phyloP scores from a whole-genome alignment of 208 protist species.

The Sergeia podlipaevii region DNA sequence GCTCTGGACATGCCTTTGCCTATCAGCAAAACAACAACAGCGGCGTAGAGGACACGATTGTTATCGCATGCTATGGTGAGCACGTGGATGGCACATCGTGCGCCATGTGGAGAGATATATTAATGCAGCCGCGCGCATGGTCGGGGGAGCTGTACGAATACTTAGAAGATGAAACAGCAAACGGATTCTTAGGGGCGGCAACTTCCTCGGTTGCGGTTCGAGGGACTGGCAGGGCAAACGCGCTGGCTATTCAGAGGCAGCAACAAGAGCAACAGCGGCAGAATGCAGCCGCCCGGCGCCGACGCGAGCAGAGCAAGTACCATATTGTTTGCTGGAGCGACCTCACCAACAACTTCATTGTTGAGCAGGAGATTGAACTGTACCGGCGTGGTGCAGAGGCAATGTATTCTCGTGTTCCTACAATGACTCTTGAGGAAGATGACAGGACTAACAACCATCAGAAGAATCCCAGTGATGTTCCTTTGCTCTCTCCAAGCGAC shows the following conservation, averaged over 20 bases:
- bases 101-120: slow-evolving; percentile 1
- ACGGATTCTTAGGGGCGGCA: neutral
- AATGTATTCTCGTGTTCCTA: slow-evolving; percentile 38
- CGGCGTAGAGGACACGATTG: neutral
- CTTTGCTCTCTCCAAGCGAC: no score
- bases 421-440: slow-evolving; percentile 42
- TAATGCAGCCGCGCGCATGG: neutral
- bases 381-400: slow-evolving; percentile 2
- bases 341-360: slow-evolving; percentile 76
- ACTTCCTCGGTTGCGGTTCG: neutral
- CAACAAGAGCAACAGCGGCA: neutral
- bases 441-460: slow-evolving; percentile 3
- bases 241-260: neutral
- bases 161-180: neutral
- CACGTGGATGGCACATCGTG: slow-evolving; percentile 1
- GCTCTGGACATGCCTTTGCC: neutral
- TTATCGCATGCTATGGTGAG: slow-evolving; percentile 9
- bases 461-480: no score
- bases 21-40: neutral
- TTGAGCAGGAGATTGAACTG: slow-evolving; percentile 23
- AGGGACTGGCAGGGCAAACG: neutral
- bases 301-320: neutral
- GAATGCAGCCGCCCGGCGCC: neutral
- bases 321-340: slow-evolving; percentile 77
- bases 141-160: no score